Base-by-base conservation (phyloP, 441 rosid species). In the Euphorbia celastroides region DNA sequence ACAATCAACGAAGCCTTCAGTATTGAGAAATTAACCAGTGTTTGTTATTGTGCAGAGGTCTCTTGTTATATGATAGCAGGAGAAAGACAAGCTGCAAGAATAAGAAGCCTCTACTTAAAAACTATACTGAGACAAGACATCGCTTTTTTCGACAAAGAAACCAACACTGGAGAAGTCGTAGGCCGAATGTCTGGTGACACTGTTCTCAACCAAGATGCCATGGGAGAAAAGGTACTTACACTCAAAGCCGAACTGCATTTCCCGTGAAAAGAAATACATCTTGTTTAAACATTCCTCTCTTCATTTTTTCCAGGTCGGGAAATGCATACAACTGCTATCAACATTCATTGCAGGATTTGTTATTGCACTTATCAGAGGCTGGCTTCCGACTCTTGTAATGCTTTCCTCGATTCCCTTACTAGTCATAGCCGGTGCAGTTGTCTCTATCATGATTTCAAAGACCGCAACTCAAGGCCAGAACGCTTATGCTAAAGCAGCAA, bases 141-240 rank as follows among this genome's bases (percentile, higher is more conserved):
- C 42, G 84, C 83, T 16, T 94, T 89, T 78, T 92, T 92, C 42
- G 97, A 92, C 16, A 78, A 78, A 57, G 90, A 92, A 81, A n/a
- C n/a, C n/a, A n/a, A n/a, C n/a, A n/a, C n/a, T n/a, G n/a, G n/a
- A n/a, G n/a, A n/a, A n/a, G n/a, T 90, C 59, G 74, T 90, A 5
- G 88, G 87, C 10, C 85, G 98, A 75, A 92, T 92, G 97, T 92
- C 97, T 0, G 93, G 97, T 23, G 98, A 92, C 77, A 92, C 93
- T 17, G 85, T 89, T 52, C 93, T 89, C 44, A 89, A 89, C 52
- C 98, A 85, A 79, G 92, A 92, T 54, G 98, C 97, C 34, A 92
- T 92, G 88, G 98, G 95, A 5, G 98, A 92, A 72, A 93, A 91
- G 92, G 97, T 89, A 76, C 52, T 10, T 48, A 14, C 52, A 48